Base-by-base conservation (phyloP, 768 basidiomycete species). In the Trametes maxima region DNA sequence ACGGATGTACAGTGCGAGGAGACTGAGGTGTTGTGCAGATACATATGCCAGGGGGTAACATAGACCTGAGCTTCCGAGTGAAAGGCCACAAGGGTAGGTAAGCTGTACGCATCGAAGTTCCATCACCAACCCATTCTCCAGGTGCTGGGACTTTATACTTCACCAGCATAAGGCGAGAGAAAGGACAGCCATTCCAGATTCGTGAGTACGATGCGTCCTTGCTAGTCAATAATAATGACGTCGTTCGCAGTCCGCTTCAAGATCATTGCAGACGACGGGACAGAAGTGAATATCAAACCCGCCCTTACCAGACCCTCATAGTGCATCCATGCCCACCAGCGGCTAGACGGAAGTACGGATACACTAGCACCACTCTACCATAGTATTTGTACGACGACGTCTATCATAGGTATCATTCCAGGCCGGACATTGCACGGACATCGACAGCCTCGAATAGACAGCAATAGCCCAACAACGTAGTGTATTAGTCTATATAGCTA, bases 101-200 rank as follows among this genome's bases (percentile, higher is more conserved):
- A 16, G 63, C 19, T 40, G 10, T 19, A 44, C 28, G 16, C n/a
- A 21, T 7, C 12, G 16, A 42, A 33, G 22, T 24, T 12, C 25
- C 8, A 25, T 4, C 33, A 8, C 54, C 50, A 19, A 52, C 33
- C 11, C 21, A 39, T 46, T 54, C 21, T 10, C 22, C 45, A 91
- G 90, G 83, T 21, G 79, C 85, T 19, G 91, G 91, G 6, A 93
- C 89, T 17, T 72, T 92, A 2, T 92, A 93, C 69, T 93, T 92
- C 71, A 92, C 90, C 2, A 92, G 89, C 70, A 87, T 93, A 57
- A 81, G 91, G 44, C 87, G 85, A 75, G 84, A 80, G 16, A 92
- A 91, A 68, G 90, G 89, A 10, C 75, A 81, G 42, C 82, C 82
- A 1, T 92, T 89, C 70, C 85, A 81, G 36, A 85, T 87, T 3